phyloP scores from a whole-genome alignment of 1,139 yeast species.

The Candida labiduridarum region DNA sequence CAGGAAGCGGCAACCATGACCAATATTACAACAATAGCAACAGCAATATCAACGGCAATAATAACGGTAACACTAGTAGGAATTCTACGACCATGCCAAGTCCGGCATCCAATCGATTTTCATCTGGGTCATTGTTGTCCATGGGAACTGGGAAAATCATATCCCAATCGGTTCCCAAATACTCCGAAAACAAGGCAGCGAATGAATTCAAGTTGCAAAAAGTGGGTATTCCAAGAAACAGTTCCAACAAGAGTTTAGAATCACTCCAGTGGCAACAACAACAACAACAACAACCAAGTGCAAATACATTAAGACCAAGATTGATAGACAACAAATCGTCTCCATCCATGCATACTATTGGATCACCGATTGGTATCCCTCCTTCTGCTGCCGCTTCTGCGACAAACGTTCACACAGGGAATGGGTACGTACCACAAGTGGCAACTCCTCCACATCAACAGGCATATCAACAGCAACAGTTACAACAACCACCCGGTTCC shows the following conservation, averaged over 20 bases:
- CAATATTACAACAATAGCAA: neutral
- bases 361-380: conserved; percentile 9
- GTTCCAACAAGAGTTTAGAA: conserved; percentile 12
- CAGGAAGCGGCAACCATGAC: conserved; percentile 8
- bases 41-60: neutral
- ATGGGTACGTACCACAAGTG: neutral
- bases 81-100: conserved; percentile 26
- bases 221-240: conserved; percentile 12
- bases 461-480: neutral
- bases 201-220: conserved; percentile 19
- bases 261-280: conserved; percentile 1
- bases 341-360: conserved; percentile 12
- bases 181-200: conserved; percentile 10
- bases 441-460: conserved; percentile 6
- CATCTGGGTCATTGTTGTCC: conserved; percentile 42
- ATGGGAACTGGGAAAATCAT: conserved; percentile 48
- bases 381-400: neutral
- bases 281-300: neutral
- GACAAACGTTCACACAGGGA: conserved; percentile 5
- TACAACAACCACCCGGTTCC: conserved; percentile 3
- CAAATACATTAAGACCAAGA: conserved; percentile 27
- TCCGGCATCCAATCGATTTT: conserved; percentile 44
- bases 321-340: conserved; percentile 27
- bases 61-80: conserved; percentile 3
- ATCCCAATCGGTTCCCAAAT: conserved; percentile 31